Evolutionary conservation across 2,329 filamentous ascomycete species (phyloP), one percentile per base, ranked within the genome.

Genomic region (Hymenoscyphus linearis): DNA sequence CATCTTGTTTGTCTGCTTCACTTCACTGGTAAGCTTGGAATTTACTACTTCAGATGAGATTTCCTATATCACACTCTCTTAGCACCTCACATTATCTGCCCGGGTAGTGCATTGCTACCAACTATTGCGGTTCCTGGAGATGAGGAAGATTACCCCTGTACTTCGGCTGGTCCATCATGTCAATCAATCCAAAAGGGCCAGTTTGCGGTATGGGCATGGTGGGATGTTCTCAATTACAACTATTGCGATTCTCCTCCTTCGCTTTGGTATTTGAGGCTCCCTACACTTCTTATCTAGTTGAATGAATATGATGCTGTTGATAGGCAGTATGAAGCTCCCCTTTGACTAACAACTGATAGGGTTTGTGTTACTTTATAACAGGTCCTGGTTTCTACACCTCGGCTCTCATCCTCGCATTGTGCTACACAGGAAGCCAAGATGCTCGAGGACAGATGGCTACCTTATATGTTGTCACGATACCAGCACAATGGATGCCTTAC

Each of bases 341-440:
- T 50, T 31, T 52, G 47, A 52, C 68, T 68, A 65, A 70, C 69
- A 64, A 60, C 59, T 58, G 61, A 61, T 71, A 86, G 83, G 72
- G 76, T 58, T 70, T 84, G 58, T 82, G 83, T 64, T 68, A 79
- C 62, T 70, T 84, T 59, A 76, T 87, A 31, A 69, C 68, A 18
- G 78, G 79, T 57, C 76, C 78, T 52, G 73, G 74, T 61, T 76
- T 81, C 55, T 85, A 88, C 67, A 76, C 82, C 18, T 74, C 77
- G 69, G 89, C 89, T 13, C 81, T 99, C 59, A 86, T 89, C 58
- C 79, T 96, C 63, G 91, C 92, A 47, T 82, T 96, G 71, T 80
- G 80, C 68, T 97, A 97, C 74, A 96, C 92, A 5, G 90, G 86
- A 66, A 86, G 87, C 1, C 92, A 96, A 74, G 93, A 96, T 70